Percentiles rank a stretch among this genome's conserved stretches.
Evolutionary conservation across 768 basidiomycete species (phyloP).

Genomic region (Bullera alba): DNA sequence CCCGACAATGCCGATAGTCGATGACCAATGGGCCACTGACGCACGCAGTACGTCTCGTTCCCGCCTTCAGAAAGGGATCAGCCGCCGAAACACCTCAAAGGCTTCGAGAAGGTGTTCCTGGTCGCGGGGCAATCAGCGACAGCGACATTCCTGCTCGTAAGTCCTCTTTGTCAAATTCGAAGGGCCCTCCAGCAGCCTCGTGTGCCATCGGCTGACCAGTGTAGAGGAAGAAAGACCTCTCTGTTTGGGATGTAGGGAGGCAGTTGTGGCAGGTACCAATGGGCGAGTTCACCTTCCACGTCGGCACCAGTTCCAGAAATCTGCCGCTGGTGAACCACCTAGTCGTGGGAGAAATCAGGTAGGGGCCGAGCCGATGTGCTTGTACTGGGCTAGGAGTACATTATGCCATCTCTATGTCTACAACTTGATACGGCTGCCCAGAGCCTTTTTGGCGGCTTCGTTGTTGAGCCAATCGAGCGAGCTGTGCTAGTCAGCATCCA

Average conservation of each 20-base stretch:
- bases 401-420: too few relatives aligned
- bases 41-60: conserved; percentile 38
- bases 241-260: conserved; percentile 64
- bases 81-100: conserved; percentile 41
- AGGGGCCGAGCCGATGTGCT: too few relatives aligned
- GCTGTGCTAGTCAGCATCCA: too few relatives aligned
- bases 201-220: conserved; percentile 4
- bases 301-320: conserved; percentile 49
- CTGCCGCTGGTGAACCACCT: conserved; percentile 13
- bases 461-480: too few relatives aligned
- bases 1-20: neutral
- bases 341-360: conserved; percentile 1
- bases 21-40: neutral
- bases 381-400: too few relatives aligned
- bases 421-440: neutral
- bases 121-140: conserved; percentile 26
- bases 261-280: conserved; percentile 70
- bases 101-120: conserved; percentile 41
- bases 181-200: neutral
- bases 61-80: conserved; percentile 33
- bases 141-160: conserved; percentile 36
- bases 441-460: too few relatives aligned
- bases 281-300: conserved; percentile 58
- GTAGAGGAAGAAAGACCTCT: conserved; percentile 40
- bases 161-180: neutral